These are phyloP conservation scores for Cryptomeria japonica DNA, from an alignment of 75 land plant genomes.

Conservation along the genomic window DNA sequence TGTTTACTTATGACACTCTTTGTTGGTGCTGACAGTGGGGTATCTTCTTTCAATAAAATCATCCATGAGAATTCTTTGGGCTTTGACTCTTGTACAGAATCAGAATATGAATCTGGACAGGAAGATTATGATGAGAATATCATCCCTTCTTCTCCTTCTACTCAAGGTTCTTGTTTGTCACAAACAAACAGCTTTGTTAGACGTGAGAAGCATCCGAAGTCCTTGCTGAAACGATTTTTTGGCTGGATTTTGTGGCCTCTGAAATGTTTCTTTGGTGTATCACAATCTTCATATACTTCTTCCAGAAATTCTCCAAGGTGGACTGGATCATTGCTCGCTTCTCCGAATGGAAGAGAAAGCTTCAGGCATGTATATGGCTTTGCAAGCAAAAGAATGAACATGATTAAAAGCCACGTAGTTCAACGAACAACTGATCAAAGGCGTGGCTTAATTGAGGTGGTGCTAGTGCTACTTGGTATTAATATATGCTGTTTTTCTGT, in stretches of 20 bases:
- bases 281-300: constrained; percentile 16
- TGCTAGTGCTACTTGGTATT: constrained; percentile 2
- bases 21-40: constrained; percentile 75
- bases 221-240: constrained; percentile 36
- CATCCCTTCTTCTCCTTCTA: constrained; percentile 65
- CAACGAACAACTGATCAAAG: constrained; percentile 79
- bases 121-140: constrained; percentile 61
- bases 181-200: constrained; percentile 40
- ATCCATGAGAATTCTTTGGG: constrained; percentile 85
- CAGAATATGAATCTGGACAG: constrained; percentile 74
- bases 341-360: constrained; percentile 15
- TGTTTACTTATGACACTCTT: constrained; percentile 8
- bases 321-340: background rate
- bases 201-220: constrained; percentile 35
- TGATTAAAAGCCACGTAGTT: constrained; percentile 60
- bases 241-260: constrained; percentile 68
- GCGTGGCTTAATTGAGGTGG: constrained; percentile 94
- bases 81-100: constrained; percentile 59
- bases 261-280: constrained; percentile 6
- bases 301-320: constrained; percentile 6
- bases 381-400: constrained; percentile 41
- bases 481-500: background rate
- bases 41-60: constrained; percentile 94
- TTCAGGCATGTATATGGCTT: constrained; percentile 21
- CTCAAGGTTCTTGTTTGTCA: constrained; percentile 65